Evolutionary conservation across 257 asterid species (phyloP), one percentile per base, ranked within the genome.

Genomic region (Ballota nigra): DNA sequence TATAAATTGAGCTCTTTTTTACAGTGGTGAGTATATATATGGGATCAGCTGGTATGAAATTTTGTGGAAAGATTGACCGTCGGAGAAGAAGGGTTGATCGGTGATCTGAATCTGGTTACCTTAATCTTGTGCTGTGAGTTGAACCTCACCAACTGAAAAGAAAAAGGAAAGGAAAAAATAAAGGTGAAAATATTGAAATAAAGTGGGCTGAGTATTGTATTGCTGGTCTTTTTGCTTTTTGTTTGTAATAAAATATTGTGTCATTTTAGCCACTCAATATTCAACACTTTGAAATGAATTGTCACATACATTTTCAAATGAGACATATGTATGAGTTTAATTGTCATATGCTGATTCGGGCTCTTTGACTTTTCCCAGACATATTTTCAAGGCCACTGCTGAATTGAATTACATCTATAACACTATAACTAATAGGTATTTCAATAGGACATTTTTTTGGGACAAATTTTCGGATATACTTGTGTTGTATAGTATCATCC

Each of bases 101-200:
- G 40, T 69, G 74, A 73, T 79, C 80, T 79, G 74, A 69, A 63
- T 63, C 71, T 79, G 58, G 13, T 12, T 5, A 58, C 53, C 68
- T 20, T 58, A 66, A 38, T 71, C 57, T 2, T 76, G 45, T 62
- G 76, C 33, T 23, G 52, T 49, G 68, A 66, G n/a, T n/a, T 62
- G 38, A 52, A 65, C 64, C 61, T 71, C 28, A 71, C 65, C 80
- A 71, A 68, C 80, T 56, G 63, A 24, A 34, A 23, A 69, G 34
- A 55, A 66, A 67, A 16, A n/a, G n/a, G n/a, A n/a, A 24, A 57
- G 26, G 9, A 33, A 70, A 38, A 28, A 66, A 59, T 70, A 22
- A 40, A 8, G 29, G 43, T 28, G 33, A 18, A 40, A 47, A 55
- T 41, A 70, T 47, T 24, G 62, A 24, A 12, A 1, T 6, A 12